Percentiles rank a stretch among this genome's conserved stretches.
These are phyloP conservation scores for Gossypium trilobum DNA, from an alignment of 441 rosid genomes.

Conservation along the genomic window DNA sequence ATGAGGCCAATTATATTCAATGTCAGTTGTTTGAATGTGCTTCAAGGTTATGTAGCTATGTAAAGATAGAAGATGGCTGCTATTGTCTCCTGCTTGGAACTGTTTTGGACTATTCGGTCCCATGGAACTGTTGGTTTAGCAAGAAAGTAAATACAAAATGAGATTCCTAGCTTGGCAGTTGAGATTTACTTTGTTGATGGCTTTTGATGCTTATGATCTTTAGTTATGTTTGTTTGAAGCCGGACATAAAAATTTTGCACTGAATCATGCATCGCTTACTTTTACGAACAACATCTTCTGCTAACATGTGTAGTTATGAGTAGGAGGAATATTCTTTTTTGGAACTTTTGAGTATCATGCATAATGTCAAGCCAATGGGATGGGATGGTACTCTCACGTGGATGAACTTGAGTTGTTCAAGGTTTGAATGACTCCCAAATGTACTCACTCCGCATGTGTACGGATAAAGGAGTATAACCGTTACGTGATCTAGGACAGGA, in stretches of 20 bases:
- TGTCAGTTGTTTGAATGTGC: constrained; percentile 6
- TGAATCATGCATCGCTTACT: constrained; percentile 4
- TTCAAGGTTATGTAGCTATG: not conserved
- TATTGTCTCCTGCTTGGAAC: not conserved
- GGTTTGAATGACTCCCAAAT: not conserved
- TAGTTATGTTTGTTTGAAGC: not conserved
- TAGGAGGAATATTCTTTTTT: not conserved
- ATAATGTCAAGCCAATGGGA: not conserved
- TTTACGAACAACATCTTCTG: not conserved
- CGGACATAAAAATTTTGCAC: not conserved
- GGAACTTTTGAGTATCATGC: not conserved
- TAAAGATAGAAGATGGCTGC: not conserved
- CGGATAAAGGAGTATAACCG: not conserved
- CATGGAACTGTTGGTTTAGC: constrained; percentile 4
- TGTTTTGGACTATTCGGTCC: constrained; percentile 2
- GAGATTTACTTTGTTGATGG: not conserved
- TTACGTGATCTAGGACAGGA: not conserved
- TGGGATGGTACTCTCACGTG: not conserved
- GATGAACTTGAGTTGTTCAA: not conserved
- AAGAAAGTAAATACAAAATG: not conserved
- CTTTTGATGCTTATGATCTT: constrained; percentile 8
- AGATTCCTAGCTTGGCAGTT: not conserved
- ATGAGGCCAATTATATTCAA: not conserved
- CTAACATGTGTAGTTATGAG: not conserved
- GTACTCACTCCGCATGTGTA: not conserved